Evolutionary conservation across 2,329 filamentous ascomycete genomes (phyloP), one percentile per base, ranked within the genome.

Genomic region (Fusarium sp.): DNA sequence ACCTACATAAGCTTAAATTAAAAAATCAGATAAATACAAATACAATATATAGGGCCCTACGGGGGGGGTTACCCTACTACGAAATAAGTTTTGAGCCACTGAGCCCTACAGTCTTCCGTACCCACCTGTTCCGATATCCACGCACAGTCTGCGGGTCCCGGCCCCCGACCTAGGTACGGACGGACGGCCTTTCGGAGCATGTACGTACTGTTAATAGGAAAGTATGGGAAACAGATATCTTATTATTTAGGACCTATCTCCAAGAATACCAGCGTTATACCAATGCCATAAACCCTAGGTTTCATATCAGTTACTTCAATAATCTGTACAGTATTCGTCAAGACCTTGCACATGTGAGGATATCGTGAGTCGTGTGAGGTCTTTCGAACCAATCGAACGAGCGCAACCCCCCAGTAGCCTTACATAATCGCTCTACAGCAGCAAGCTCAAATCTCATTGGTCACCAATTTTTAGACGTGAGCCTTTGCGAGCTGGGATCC

Each of bases 401-500:
- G 23, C 10, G 10, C 34, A 5, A n/a, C 7, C 16, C 8, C 8
- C 12, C 9, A 21, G 18, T 21, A 2, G 21, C 3, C 47, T 75
- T 75, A 75, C 67, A 46, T 75, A 75, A 75, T 32, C 41, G 18
- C 3, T 13, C 7, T 13, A 7, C 3, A 8, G 10, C 32, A 18
- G 50, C 42, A 9, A 13, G 16, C 23, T 18, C 27, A 7, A 25
- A 59, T n/a, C 41, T 57, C 27, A 75, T 75, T 75, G 73, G 74
- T 45, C 56, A 28, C 45, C 45, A 47, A 67, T 73, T 67, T 71
- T 74, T 72, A 46, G 48, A 67, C 53, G 34, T 37, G 71, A 66
- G 47, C 58, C 70, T 65, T 37, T 40, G 45, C 27, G 32, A 55
- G 47, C 34, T 50, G n/a, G 58, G 37, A 53, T 56, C 46, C 37